A percentile compares a stretch with the other conserved stretches of the same genome.
Conservation (phyloP, 805 yeast genomes). For the Candida insectorum region DNA sequence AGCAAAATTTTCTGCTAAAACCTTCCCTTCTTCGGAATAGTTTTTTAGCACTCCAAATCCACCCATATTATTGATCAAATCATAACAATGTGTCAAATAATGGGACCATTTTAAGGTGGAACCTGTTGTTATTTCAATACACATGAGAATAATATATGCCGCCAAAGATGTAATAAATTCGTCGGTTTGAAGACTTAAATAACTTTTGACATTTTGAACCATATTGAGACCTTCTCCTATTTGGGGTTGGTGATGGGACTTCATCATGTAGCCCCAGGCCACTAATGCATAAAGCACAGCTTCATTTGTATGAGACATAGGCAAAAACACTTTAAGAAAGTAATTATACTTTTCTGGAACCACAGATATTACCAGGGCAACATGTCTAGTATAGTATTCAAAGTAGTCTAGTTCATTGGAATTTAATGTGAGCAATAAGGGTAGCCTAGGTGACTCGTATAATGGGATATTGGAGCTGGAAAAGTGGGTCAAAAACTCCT, state of each 20-base stretch:
- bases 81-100: slow-evolving; percentile 8
- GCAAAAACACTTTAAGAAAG: slow-evolving; percentile 49
- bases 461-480: neutral
- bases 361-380: slow-evolving; percentile 46
- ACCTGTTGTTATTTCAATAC: slow-evolving; percentile 34
- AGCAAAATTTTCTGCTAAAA: slow-evolving; percentile 12
- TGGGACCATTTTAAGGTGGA: slow-evolving; percentile 16
- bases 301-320: slow-evolving; percentile 48
- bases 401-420: slow-evolving; percentile 22
- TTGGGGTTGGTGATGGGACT: neutral
- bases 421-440: neutral
- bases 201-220: neutral
- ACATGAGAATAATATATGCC: slow-evolving; percentile 24
- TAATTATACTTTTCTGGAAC: slow-evolving; percentile 49
- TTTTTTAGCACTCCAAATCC: slow-evolving; percentile 9
- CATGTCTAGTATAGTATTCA: slow-evolving; percentile 47
- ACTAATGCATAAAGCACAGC: slow-evolving; percentile 50
- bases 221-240: too few relatives aligned
- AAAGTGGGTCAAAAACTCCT: neutral
- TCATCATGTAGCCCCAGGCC: slow-evolving; percentile 57
- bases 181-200: slow-evolving; percentile 1
- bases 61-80: slow-evolving; percentile 10
- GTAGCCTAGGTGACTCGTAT: neutral
- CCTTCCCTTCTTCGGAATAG: slow-evolving; percentile 8
- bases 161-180: slow-evolving; percentile 24